Conservation (phyloP, 202 grass and related monocot genomes). For the Carex arenaria region DNA sequence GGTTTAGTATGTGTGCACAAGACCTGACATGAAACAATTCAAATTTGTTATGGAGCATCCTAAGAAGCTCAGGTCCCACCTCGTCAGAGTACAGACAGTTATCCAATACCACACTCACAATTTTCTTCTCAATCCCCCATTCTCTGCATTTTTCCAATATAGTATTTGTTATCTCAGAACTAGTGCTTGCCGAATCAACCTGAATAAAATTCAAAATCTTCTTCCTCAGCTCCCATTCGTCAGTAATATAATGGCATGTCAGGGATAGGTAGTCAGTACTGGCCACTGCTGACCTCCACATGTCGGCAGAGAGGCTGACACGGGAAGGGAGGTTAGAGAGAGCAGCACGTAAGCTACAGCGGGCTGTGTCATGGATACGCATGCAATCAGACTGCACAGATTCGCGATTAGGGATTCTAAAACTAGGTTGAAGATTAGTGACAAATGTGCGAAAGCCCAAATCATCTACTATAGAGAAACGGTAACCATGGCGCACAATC, state of each 20-base stretch:
- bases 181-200: slow-evolving; percentile 14
- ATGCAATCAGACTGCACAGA: slow-evolving; percentile 38
- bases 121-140: slow-evolving; percentile 36
- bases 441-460: slow-evolving; percentile 37
- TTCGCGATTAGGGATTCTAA: slow-evolving; percentile 26
- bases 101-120: slow-evolving; percentile 27
- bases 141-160: slow-evolving; percentile 29
- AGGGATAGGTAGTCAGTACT: slow-evolving; percentile 34
- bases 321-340: slow-evolving; percentile 29
- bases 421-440: slow-evolving; percentile 39
- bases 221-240: slow-evolving; percentile 47
- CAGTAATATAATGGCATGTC: slow-evolving; percentile 37
- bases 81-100: slow-evolving; percentile 25
- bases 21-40: slow-evolving; percentile 71
- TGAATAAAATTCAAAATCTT: slow-evolving; percentile 45
- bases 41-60: slow-evolving; percentile 36
- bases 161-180: slow-evolving; percentile 18
- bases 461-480: slow-evolving; percentile 41
- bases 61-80: slow-evolving; percentile 17
- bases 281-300: slow-evolving; percentile 27
- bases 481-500: slow-evolving; percentile 42
- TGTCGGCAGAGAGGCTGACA: slow-evolving; percentile 33
- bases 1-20: slow-evolving; percentile 68
- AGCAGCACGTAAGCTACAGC: slow-evolving; percentile 8
- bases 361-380: slow-evolving; percentile 30